phyloP scores from a whole-genome alignment of 1,284 basidiomycete genomes.

The Cerioporus squamosus region DNA sequence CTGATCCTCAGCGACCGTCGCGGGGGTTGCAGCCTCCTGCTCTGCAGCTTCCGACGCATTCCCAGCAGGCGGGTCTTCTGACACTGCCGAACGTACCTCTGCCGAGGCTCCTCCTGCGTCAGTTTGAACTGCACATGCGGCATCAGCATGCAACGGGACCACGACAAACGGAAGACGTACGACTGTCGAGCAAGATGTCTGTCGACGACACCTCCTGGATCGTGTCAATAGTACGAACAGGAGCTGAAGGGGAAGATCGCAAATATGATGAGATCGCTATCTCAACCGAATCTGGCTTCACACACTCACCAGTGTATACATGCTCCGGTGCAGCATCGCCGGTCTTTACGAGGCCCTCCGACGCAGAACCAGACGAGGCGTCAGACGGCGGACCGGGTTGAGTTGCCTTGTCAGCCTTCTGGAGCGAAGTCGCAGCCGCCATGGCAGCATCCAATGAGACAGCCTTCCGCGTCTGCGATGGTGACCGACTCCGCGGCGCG shows the following conservation, averaged over 20 bases:
- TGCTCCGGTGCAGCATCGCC: background rate
- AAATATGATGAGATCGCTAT: background rate
- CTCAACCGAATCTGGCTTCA: background rate
- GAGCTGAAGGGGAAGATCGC: slow-evolving; percentile 5
- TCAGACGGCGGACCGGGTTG: slow-evolving; percentile 2
- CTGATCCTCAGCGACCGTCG: slow-evolving; percentile 7
- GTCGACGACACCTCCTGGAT: background rate
- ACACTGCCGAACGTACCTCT: slow-evolving; percentile 6
- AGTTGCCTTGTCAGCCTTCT: slow-evolving; percentile 15
- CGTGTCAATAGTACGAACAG: slow-evolving; percentile 6
- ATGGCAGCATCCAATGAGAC: slow-evolving; percentile 22
- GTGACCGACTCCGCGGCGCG: slow-evolving; percentile 35
- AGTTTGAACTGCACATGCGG: slow-evolving; percentile 8
- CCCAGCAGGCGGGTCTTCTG: slow-evolving; percentile 9
- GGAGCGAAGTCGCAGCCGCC: slow-evolving; percentile 18
- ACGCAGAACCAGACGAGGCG: background rate
- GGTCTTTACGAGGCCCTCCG: background rate
- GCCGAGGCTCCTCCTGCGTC: slow-evolving; percentile 7
- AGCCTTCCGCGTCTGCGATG: slow-evolving; percentile 30
- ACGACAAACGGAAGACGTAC: slow-evolving; percentile 12
- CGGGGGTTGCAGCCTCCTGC: background rate
- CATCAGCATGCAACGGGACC: slow-evolving; percentile 1
- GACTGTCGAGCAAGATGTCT: background rate
- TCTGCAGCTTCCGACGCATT: background rate
- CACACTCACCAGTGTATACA: background rate